These are phyloP conservation scores for Saccharomyces kudriavzevii DNA, from an alignment of 805 yeast species.

Conservation along the genomic window DNA sequence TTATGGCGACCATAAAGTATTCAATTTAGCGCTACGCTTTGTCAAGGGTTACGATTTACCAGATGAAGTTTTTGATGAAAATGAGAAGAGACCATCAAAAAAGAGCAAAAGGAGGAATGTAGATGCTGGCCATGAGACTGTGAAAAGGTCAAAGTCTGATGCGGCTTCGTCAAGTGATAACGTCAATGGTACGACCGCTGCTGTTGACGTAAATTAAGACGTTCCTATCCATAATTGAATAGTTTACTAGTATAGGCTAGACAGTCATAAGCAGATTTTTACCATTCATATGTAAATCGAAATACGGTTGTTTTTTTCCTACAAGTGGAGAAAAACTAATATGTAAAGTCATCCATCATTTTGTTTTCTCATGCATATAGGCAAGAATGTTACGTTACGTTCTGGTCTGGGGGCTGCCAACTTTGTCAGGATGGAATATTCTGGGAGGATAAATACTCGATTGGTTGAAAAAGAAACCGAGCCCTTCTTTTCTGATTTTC, in stretches of 20 bases:
- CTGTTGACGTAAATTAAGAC: neutral
- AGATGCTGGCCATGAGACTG: constrained; percentile 5
- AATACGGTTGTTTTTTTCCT: neutral
- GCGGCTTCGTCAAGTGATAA: neutral
- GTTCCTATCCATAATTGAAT: neutral
- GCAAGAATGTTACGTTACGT: neutral
- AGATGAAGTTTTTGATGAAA: constrained; percentile 70
- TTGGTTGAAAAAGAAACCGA: neutral
- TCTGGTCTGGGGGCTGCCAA: neutral
- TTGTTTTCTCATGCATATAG: neutral
- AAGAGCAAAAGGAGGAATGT: constrained; percentile 37
- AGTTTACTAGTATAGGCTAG: neutral
- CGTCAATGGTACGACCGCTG: neutral
- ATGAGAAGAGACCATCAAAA: constrained; percentile 67
- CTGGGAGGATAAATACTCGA: neutral
- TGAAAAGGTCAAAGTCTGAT: constrained; percentile 32
- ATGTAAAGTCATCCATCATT: neutral
- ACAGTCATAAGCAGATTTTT: neutral
- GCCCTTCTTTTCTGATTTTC: neutral
- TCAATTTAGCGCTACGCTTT: constrained; percentile 56
- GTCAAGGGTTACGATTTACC: constrained; percentile 78
- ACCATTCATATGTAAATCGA: neutral
- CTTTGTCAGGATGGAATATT: neutral
- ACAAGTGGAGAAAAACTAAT: neutral
- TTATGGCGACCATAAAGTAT: constrained; percentile 46